A percentile compares a stretch with the other conserved stretches of the same genome.
phyloP scores from a whole-genome alignment of 164 flowering plant species.

The Vitis amurensis region DNA sequence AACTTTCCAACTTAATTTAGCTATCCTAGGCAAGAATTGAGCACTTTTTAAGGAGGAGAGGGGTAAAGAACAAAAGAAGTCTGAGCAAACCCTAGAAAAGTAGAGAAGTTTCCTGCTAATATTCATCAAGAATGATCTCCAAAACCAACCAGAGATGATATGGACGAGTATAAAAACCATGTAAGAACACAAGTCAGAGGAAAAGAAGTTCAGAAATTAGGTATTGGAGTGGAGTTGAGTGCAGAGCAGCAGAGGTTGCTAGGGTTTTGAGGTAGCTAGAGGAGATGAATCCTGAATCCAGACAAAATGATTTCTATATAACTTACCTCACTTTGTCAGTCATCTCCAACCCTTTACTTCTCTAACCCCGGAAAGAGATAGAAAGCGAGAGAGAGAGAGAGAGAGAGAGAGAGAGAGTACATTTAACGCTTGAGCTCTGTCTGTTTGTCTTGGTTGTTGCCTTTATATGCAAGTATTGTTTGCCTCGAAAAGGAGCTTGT shows the following conservation, averaged over 20 bases:
- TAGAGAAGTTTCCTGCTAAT: too few relatives aligned
- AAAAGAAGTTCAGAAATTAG: neutral
- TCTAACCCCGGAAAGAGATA: neutral
- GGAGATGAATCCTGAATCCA: neutral
- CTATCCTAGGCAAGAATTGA: too few relatives aligned
- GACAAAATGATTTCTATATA: neutral
- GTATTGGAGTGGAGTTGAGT: too few relatives aligned
- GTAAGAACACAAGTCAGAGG: neutral
- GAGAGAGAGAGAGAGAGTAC: constrained; percentile 12
- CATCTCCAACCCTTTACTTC: constrained; percentile 6
- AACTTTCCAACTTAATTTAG: too few relatives aligned
- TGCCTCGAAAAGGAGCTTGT: constrained; percentile 66
- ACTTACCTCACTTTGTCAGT: constrained; percentile 4
- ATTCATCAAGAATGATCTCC: too few relatives aligned
- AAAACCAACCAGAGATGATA: too few relatives aligned
- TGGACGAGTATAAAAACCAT: neutral
- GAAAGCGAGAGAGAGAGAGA: constrained; percentile 11
- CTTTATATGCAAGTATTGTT: constrained; percentile 27
- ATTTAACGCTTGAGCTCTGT: constrained; percentile 19
- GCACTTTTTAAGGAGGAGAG: too few relatives aligned
- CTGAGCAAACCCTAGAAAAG: too few relatives aligned
- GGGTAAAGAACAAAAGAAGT: too few relatives aligned
- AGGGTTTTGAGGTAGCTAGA: constrained; percentile 10
- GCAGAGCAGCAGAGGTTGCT: neutral
- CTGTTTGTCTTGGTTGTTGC: constrained; percentile 19